These are phyloP conservation scores for Acanthamoeba lenticulata DNA, from an alignment of 208 protist species.

Conservation along the genomic window DNA sequence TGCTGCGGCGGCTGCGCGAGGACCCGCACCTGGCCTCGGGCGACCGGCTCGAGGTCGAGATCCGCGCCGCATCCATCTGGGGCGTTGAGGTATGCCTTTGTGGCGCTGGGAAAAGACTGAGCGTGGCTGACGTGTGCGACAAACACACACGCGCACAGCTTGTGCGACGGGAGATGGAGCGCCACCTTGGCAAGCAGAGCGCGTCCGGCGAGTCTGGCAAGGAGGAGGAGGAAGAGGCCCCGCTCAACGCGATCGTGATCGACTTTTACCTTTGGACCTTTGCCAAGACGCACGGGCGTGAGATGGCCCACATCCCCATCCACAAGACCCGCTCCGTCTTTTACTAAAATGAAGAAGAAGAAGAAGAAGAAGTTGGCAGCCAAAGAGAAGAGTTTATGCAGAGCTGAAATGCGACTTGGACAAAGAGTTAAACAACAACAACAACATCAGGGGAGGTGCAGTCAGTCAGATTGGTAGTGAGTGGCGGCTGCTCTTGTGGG, in stretches of 20 bases:
- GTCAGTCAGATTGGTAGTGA: background rate
- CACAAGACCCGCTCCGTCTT: conserved; percentile 73
- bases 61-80: conserved; percentile 79
- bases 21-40: conserved; percentile 33
- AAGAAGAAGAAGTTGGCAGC: too few relatives aligned
- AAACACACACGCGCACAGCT: background rate
- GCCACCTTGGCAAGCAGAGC: background rate
- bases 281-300: conserved; percentile 67
- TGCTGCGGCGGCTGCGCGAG: conserved; percentile 64
- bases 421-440: too few relatives aligned
- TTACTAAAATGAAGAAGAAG: too few relatives aligned
- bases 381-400: too few relatives aligned
- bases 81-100: conserved; percentile 64
- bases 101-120: background rate
- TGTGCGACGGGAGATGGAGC: conserved; percentile 7
- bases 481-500: too few relatives aligned
- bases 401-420: too few relatives aligned
- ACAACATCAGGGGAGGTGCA: too few relatives aligned
- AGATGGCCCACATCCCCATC: conserved; percentile 76
- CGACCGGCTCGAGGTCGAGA: conserved; percentile 69
- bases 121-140: background rate
- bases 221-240: background rate
- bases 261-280: conserved; percentile 82
- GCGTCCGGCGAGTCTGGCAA: background rate
- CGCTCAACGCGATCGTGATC: conserved; percentile 73